Conservation (phyloP, 176 grass and related monocot genomes). For the Sorghum bicolor region Sorghum_bicolor_NCBIv3 NC_012879.2:11483501-11484000, state of each 20-base stretch:
- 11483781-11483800: constrained; percentile 44
- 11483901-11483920: constrained; percentile 31
- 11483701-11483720: constrained; percentile 43
- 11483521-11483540: constrained; percentile 71
- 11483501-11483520: constrained; percentile 82
- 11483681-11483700: constrained; percentile 52
- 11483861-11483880: constrained; percentile 18
- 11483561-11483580: constrained; percentile 78
- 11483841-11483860: constrained; percentile 1
- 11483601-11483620: constrained; percentile 88
- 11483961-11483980: constrained; percentile 18
- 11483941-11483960: constrained; percentile 10
- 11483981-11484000: constrained; percentile 26
- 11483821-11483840: background rate
- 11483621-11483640: constrained; percentile 85
- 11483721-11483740: constrained; percentile 44
- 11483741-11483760: constrained; percentile 41
- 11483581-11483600: constrained; percentile 87
- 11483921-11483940: background rate
- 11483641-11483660: constrained; percentile 69
- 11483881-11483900: constrained; percentile 28
- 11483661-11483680: constrained; percentile 56
- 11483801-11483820: constrained; percentile 6
- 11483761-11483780: constrained; percentile 14
- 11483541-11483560: constrained; percentile 82